These are phyloP conservation scores for Neofusicoccum ribis DNA, from an alignment of 2,329 filamentous ascomycete genomes.

Conservation along the genomic window DNA sequence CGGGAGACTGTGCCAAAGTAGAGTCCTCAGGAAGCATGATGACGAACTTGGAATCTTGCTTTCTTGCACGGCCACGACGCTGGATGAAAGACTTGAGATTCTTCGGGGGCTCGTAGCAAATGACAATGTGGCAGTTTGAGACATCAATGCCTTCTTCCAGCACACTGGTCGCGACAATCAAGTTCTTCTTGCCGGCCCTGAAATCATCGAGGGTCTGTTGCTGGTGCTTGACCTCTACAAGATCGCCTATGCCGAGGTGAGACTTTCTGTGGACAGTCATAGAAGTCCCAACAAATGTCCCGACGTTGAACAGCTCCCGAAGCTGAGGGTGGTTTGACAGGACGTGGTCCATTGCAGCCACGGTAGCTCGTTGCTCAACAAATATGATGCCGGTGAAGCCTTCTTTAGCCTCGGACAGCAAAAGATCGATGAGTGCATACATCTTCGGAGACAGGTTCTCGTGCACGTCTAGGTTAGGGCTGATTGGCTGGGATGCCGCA, in stretches of 20 bases:
- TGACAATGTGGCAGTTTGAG: conserved; percentile 63
- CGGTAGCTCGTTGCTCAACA: conserved; percentile 35
- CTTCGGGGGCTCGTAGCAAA: conserved; percentile 63
- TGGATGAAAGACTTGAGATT: conserved; percentile 68
- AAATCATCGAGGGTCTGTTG: conserved; percentile 56
- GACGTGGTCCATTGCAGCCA: conserved; percentile 43
- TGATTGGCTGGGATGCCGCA: background rate
- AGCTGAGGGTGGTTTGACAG: conserved; percentile 34
- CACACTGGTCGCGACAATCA: conserved; percentile 60
- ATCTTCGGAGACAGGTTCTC: conserved; percentile 36
- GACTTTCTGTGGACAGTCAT: conserved; percentile 44
- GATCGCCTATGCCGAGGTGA: conserved; percentile 43
- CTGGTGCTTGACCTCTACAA: conserved; percentile 51
- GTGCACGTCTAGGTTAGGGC: background rate
- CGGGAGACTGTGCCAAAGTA: conserved; percentile 26
- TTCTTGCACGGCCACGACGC: conserved; percentile 63
- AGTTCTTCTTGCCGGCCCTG: conserved; percentile 52
- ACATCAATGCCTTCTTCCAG: conserved; percentile 64
- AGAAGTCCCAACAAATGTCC: conserved; percentile 55
- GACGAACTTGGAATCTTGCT: conserved; percentile 56
- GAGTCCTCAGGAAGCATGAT: conserved; percentile 39
- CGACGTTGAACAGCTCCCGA: conserved; percentile 39
- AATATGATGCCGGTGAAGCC: conserved; percentile 41
- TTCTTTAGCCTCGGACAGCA: conserved; percentile 34
- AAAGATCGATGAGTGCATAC: conserved; percentile 36